Conservation (phyloP, 1,284 basidiomycete genomes). For the Apiotrichum domesticum region DNA sequence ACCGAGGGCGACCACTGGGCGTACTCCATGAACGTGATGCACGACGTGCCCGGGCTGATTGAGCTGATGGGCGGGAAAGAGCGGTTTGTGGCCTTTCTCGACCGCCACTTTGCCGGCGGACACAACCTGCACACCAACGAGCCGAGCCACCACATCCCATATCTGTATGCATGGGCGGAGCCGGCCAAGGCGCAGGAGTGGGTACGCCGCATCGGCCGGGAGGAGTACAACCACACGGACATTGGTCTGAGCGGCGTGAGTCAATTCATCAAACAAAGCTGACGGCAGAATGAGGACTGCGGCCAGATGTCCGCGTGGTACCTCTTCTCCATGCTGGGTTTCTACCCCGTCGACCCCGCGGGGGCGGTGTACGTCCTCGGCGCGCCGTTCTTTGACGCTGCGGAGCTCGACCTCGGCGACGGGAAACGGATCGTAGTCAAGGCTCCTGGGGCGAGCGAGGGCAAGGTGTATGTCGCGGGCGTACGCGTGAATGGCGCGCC, state of each 20-base stretch:
- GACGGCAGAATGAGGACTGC: conserved; percentile 70
- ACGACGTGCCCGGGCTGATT: conserved; percentile 60
- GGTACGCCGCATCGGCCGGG: conserved; percentile 59
- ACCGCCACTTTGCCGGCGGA: conserved; percentile 70
- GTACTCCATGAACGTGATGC: conserved; percentile 65
- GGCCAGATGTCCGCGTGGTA: conserved; percentile 87
- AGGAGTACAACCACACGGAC: conserved; percentile 62
- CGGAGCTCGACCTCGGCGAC: conserved; percentile 62
- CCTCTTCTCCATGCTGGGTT: conserved; percentile 70
- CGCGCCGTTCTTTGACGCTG: conserved; percentile 84
- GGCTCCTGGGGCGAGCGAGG: conserved; percentile 53
- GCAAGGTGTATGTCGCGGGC: conserved; percentile 56
- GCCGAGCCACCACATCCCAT: conserved; percentile 55
- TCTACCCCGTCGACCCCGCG: conserved; percentile 79
- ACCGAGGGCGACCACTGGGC: conserved; percentile 81
- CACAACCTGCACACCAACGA: conserved; percentile 81
- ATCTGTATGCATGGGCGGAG: conserved; percentile 66
- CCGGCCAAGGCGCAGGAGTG: conserved; percentile 64
- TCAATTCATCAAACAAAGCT: conserved; percentile 27
- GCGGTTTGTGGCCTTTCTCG: conserved; percentile 61
- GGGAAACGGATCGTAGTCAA: conserved; percentile 40
- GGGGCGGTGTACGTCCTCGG: conserved; percentile 67
- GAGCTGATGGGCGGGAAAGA: conserved; percentile 59
- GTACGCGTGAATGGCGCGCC: conserved; percentile 54
- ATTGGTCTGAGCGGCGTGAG: conserved; percentile 40